Conservation (phyloP, 495 filamentous ascomycete genomes). For the Tuber brumale region DNA sequence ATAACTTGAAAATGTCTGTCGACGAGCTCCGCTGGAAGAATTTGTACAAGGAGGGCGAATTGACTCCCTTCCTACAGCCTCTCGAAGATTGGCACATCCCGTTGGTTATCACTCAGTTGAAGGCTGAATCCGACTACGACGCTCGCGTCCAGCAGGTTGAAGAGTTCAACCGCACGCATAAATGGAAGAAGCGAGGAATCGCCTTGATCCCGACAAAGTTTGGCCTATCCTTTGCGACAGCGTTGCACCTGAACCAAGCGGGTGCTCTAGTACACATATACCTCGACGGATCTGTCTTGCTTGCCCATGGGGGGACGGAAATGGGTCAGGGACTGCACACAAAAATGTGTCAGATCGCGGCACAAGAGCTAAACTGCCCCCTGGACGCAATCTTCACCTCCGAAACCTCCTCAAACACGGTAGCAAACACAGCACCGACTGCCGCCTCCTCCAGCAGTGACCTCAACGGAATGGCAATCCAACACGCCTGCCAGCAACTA, state of each 20-base stretch:
- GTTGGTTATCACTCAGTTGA: conserved; percentile 41
- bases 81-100: conserved; percentile 46
- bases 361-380: conserved; percentile 45
- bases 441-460: conserved; percentile 46
- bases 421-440: conserved; percentile 46
- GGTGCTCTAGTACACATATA: conserved; percentile 45
- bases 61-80: conserved; percentile 45
- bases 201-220: conserved; percentile 46
- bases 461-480: conserved; percentile 47
- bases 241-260: conserved; percentile 46
- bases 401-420: conserved; percentile 47
- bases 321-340: conserved; percentile 46
- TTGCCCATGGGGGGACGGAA: conserved; percentile 45
- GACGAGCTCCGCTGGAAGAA: conserved; percentile 45
- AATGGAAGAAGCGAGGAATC: conserved; percentile 46
- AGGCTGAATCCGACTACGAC: conserved; percentile 42
- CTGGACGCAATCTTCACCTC: conserved; percentile 48
- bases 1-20: conserved; percentile 42
- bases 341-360: conserved; percentile 46
- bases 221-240: conserved; percentile 46
- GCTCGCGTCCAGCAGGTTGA: conserved; percentile 40
- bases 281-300: conserved; percentile 45
- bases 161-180: conserved; percentile 43
- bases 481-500: conserved; percentile 44
- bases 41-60: conserved; percentile 43